Evolutionary conservation across 345 rosid genomes (phyloP), one percentile per base, ranked within the genome.

Genomic region (Citrus trifoliata): DNA sequence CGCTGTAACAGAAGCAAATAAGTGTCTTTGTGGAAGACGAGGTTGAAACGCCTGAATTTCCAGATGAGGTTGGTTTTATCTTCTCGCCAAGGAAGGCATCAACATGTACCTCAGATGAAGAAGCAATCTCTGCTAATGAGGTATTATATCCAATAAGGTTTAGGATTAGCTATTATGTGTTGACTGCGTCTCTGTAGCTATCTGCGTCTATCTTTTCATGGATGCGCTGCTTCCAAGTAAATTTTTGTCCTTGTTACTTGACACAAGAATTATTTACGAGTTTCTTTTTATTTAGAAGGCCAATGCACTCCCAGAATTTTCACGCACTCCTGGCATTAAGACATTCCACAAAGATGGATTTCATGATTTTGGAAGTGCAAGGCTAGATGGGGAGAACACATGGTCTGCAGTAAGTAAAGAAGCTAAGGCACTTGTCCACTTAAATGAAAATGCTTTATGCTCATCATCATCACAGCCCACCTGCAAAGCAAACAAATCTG

Each of bases 1-100:
- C 64, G 59, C 40, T 83, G 59, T 70, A 68, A 84, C 82, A 78
- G 86, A 85, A 74, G 67, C 70, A 30, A 78, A 40, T 78, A 58
- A 73, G 65, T 33, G 55, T 82, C 46, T 72, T 69, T 70, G 80
- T 67, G 30, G 88, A 87, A 27, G 92, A 90, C 81, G 93, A 88
- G 48, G 87, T 89, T 64, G 91, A 86, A 76, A 82, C 81, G 81
- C 92, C 93, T 71, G 88, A 90, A 78, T 92, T 87, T 68, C 85
- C 84, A 5, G 73, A 83, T 53, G 90, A 92, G n/a, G 73, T 30
- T 75, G 79, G 37, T 63, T 28, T 78, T 69, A 53, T 67, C 65
- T 78, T 80, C 71, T 84, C 83, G 22, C 46, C 42, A 7, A 80
- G 75, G 72, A 73, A 69, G 72, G 79, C 75, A 69, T 87, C 80